Conservation (phyloP, 75 land plant genomes). For the Cunninghamia lanceolata region DNA sequence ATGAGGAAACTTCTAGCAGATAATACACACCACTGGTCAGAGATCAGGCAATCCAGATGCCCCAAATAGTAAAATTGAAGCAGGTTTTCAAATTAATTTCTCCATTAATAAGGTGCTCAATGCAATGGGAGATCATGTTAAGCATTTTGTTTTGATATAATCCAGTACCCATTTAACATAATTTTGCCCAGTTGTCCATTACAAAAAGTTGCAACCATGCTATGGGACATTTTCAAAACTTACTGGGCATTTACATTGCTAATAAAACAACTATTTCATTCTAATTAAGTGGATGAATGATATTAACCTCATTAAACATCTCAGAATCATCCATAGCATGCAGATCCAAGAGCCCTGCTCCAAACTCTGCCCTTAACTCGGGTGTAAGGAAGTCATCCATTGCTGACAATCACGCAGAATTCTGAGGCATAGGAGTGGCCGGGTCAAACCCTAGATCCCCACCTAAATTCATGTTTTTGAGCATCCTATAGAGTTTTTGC, state of each 20-base stretch:
- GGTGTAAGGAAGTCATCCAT: constrained; percentile 81
- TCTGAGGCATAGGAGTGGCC: constrained; percentile 53
- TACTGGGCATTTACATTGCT: neutral
- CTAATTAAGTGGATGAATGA: neutral
- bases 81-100: too few relatives aligned
- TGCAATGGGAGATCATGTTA: neutral
- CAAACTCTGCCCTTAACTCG: constrained; percentile 93
- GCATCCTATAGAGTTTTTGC: constrained; percentile 73
- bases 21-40: too few relatives aligned
- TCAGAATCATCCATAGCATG: constrained; percentile 96
- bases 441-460: constrained; percentile 76
- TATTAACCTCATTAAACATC: constrained; percentile 76
- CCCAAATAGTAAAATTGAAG: too few relatives aligned
- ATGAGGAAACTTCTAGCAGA: too few relatives aligned
- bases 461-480: constrained; percentile 76
- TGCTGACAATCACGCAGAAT: constrained; percentile 23
- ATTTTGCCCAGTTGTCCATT: neutral
- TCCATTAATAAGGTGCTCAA: neutral
- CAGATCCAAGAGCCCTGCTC: constrained; percentile 92
- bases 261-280: neutral
- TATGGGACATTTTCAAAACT: neutral
- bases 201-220: neutral
- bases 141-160: neutral
- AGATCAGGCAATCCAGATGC: too few relatives aligned
- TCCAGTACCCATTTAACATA: neutral